These are phyloP conservation scores for Elsinoe fawcettii DNA, from an alignment of 2,329 filamentous ascomycete genomes.

Conservation along the genomic window DNA sequence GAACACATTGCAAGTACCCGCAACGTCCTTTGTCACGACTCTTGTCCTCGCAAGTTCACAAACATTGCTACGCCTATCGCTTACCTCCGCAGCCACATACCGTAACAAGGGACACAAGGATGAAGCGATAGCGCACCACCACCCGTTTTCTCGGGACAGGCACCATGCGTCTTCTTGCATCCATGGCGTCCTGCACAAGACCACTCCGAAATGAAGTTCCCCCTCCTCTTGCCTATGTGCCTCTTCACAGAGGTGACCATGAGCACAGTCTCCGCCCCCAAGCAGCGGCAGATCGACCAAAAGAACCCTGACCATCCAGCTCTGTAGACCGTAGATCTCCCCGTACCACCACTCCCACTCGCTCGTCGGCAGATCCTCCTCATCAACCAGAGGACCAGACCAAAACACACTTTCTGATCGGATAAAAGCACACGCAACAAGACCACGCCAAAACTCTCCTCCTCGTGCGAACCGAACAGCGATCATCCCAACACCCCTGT, in stretches of 20 bases:
- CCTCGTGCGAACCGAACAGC: not conserved
- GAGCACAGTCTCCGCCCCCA: not conserved
- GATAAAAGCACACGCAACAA: not conserved
- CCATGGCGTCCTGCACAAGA: slow-evolving; percentile 2
- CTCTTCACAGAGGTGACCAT: not conserved
- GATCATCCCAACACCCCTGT: not conserved
- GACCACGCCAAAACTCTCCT: not conserved
- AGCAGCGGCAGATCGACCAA: slow-evolving; percentile 2
- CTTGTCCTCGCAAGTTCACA: not conserved
- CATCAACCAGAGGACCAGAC: too few species aligned
- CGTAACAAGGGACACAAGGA: not conserved
- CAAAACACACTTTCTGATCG: not conserved
- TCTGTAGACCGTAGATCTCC: not conserved
- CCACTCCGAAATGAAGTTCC: not conserved
- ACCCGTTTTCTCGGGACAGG: slow-evolving; percentile 2
- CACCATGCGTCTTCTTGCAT: not conserved
- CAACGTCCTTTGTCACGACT: not conserved
- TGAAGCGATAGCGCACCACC: not conserved
- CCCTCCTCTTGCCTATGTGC: not conserved
- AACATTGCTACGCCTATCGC: not conserved
- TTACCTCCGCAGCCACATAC: not conserved
- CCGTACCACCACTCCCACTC: not conserved
- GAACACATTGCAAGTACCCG: not conserved
- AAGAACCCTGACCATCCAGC: not conserved
- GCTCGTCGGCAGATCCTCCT: not conserved